Evolutionary conservation across 164 flowering plant genomes (phyloP), one percentile per base, ranked within the genome.

Genomic region (Vitis cinerea): DNA sequence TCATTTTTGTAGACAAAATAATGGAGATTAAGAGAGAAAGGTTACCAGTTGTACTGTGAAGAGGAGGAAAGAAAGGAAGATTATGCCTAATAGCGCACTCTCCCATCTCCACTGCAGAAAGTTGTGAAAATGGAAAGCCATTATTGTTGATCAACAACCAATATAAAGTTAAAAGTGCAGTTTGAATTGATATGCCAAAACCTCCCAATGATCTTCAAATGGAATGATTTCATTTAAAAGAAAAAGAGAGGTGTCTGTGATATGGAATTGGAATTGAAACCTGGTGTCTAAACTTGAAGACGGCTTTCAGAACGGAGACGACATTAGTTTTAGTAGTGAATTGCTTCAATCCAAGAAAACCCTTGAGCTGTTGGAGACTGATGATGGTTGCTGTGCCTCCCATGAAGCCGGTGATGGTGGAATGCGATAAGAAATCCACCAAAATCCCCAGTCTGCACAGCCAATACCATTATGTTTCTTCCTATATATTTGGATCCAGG

Each of bases 41-140:
- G 82, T 85, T 53, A 92, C 98, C 71, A 90, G 29, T 30, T 57
- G 76, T 60, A 81, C 80, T 1, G 96, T 75, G 69, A 74, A 17
- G 10, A 80, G 81, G 56, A 94, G 93, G 71, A 92, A 85, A 19
- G 19, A 2, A 19, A 94, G 92, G 74, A 89, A 88, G 67, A 63
- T n/a, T 2, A 83, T 5, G 2, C 98, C 98, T 7, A 86, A 65
- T 6, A 89, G 69, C 9, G 82, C 82, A 67, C 85, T 76, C 64
- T 88, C 81, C 97, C 97, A 90, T 61, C 79, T 84, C 88, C 89
- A 86, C 98, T 93, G 88, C 63, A 75, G 59, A 4, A 10, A 51
- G 44, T 37, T 3, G 44, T 37, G 44, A 6, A 37, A 37, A 37
- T 3, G 44, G 44, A 37, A 3, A 6, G 44, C 44, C 44, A 37